These are phyloP conservation scores for Apiospora marii DNA, from an alignment of 2,329 filamentous ascomycete species.

Conservation along the genomic window DNA sequence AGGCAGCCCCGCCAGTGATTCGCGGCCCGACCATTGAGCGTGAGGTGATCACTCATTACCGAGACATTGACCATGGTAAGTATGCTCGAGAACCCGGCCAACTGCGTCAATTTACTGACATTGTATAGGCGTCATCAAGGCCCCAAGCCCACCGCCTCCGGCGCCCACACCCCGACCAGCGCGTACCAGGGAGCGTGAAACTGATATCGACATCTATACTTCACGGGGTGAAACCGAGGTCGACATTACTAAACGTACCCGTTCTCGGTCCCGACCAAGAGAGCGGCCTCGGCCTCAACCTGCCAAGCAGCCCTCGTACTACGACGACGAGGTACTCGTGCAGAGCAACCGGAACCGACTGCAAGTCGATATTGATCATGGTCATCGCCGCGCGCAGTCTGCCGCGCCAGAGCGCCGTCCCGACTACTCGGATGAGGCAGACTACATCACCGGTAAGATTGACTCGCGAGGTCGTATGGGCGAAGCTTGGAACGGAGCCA, in stretches of 20 bases:
- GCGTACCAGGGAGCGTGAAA: slow-evolving; percentile 58
- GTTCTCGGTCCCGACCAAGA: slow-evolving; percentile 36
- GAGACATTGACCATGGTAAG: slow-evolving; percentile 85
- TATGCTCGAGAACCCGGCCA: background rate
- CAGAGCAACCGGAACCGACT: slow-evolving; percentile 62
- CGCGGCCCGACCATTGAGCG: slow-evolving; percentile 83
- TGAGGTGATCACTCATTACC: slow-evolving; percentile 88
- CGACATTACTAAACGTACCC: slow-evolving; percentile 58
- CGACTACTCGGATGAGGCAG: slow-evolving; percentile 71
- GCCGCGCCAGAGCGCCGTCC: slow-evolving; percentile 51
- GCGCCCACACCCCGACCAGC: slow-evolving; percentile 59
- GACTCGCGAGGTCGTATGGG: slow-evolving; percentile 71
- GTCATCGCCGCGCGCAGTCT: slow-evolving; percentile 60
- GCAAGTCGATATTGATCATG: slow-evolving; percentile 47
- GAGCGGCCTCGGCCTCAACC: slow-evolving; percentile 47
- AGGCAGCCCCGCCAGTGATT: slow-evolving; percentile 71
- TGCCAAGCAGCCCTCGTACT: slow-evolving; percentile 39
- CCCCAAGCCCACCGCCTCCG: slow-evolving; percentile 56
- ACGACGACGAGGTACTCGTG: slow-evolving; percentile 69
- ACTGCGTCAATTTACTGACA: slow-evolving; percentile 21
- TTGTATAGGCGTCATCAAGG: slow-evolving; percentile 50
- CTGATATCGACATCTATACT: slow-evolving; percentile 69
- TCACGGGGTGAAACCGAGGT: slow-evolving; percentile 64
- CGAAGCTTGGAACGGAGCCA: slow-evolving; percentile 77
- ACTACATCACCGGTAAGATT: slow-evolving; percentile 65